Evolutionary conservation across 371 early-diverging fungal genomes (phyloP).

Genomic region (Capillidium heterosporum): DNA sequence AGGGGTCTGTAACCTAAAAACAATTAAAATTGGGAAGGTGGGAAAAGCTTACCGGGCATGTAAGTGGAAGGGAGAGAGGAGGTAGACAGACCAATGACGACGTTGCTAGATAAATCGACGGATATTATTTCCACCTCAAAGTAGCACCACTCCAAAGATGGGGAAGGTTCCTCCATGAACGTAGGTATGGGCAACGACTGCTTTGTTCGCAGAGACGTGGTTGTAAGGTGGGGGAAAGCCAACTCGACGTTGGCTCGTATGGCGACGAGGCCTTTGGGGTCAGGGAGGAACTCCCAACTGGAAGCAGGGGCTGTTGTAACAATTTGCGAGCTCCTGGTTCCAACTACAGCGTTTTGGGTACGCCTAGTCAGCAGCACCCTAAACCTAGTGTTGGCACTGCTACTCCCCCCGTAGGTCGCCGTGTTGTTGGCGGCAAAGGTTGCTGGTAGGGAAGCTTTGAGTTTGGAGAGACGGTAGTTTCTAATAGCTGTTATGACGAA

Average conservation of each 20-base stretch:
- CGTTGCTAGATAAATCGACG: background rate
- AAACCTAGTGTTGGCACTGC: too few relatives aligned
- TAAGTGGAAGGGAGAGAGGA: background rate
- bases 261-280: background rate
- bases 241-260: background rate
- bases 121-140: conserved; percentile 4
- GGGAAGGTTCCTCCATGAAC: background rate
- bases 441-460: too few relatives aligned
- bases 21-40: background rate
- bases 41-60: background rate
- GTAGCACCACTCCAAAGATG: background rate
- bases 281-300: too few relatives aligned
- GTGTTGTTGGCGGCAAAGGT: too few relatives aligned
- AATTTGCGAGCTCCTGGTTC: too few relatives aligned
- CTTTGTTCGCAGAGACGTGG: background rate
- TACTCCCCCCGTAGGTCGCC: too few relatives aligned
- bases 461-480: too few relatives aligned
- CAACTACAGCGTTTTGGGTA: too few relatives aligned
- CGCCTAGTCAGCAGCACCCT: too few relatives aligned
- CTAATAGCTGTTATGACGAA: too few relatives aligned
- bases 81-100: background rate
- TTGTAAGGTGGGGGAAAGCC: background rate
- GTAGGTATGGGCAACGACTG: background rate
- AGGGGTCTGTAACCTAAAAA: background rate
- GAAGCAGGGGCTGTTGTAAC: too few relatives aligned